Percentiles rank a stretch among this genome's conserved stretches.
These are phyloP conservation scores for Tubosaeta brunneosetosa DNA, from an alignment of 768 basidiomycete species.

Conservation along the genomic window DNA sequence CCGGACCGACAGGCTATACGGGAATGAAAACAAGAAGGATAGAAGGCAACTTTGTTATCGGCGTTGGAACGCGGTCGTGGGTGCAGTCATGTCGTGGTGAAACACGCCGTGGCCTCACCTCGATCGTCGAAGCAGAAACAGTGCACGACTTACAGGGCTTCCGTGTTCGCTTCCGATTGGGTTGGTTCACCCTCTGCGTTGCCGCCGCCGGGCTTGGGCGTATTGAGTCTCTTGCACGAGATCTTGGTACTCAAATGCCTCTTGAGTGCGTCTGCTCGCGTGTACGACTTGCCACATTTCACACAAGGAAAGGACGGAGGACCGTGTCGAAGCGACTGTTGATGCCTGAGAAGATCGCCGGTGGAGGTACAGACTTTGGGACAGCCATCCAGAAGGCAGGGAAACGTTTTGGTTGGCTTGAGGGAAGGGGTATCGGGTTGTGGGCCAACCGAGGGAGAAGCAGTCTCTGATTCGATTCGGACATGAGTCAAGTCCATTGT, in stretches of 20 bases:
- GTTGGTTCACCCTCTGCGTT: neutral
- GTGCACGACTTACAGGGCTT: slow-evolving; percentile 9
- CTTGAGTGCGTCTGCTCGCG: slow-evolving; percentile 31
- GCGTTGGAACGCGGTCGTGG: neutral
- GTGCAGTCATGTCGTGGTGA: neutral
- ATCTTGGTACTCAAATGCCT: slow-evolving; percentile 29
- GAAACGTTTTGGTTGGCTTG: slow-evolving; percentile 16
- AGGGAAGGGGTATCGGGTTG: neutral
- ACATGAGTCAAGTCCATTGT: slow-evolving; percentile 11
- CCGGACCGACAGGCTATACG: neutral
- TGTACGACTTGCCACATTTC: slow-evolving; percentile 22
- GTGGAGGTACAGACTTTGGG: slow-evolving; percentile 25
- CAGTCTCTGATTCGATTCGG: slow-evolving; percentile 8
- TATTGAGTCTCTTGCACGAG: slow-evolving; percentile 24
- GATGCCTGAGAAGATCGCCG: slow-evolving; percentile 27
- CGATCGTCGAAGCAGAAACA: slow-evolving; percentile 4
- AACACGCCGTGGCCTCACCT: slow-evolving; percentile 20
- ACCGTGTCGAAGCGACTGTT: slow-evolving; percentile 27
- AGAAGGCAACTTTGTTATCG: neutral
- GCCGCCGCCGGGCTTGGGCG: slow-evolving; percentile 7
- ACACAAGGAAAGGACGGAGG: slow-evolving; percentile 19
- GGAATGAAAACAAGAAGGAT: neutral
- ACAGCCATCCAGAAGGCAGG: slow-evolving; percentile 24
- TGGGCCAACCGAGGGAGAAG: slow-evolving; percentile 2
- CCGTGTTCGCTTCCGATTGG: slow-evolving; percentile 14